These are phyloP conservation scores for Phytophthora hibernalis DNA, from an alignment of 352 stramenopile genomes.

Conservation along the genomic window DNA sequence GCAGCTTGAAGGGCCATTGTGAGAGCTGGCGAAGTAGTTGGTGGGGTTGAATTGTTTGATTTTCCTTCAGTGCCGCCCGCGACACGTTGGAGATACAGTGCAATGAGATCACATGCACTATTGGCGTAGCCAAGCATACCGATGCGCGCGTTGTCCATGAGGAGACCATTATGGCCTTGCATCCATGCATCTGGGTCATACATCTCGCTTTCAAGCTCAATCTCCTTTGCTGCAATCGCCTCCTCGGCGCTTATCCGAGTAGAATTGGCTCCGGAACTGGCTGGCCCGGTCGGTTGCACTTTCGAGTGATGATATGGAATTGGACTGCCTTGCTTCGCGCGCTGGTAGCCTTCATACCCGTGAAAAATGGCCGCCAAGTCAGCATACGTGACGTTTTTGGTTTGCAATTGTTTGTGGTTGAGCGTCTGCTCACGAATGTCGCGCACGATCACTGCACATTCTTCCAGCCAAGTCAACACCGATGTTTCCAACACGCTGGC, in stretches of 20 bases:
- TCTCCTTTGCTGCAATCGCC: constrained; percentile 58
- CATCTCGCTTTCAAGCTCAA: constrained; percentile 69
- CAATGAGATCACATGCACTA: constrained; percentile 77
- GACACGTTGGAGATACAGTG: constrained; percentile 51
- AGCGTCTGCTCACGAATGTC: constrained; percentile 81
- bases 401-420: constrained; percentile 70
- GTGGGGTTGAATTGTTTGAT: constrained; percentile 19
- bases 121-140: constrained; percentile 86
- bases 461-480: constrained; percentile 74
- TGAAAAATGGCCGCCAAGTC: constrained; percentile 71
- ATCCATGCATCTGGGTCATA: constrained; percentile 67
- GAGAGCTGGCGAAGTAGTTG: constrained; percentile 36
- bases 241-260: constrained; percentile 39
- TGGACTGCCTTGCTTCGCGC: constrained; percentile 57
- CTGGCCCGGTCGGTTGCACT: constrained; percentile 28
- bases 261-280: background rate
- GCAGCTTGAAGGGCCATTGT: constrained; percentile 57
- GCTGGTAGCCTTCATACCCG: constrained; percentile 71
- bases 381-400: constrained; percentile 54
- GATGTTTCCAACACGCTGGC: constrained; percentile 70
- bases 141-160: constrained; percentile 81
- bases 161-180: constrained; percentile 50
- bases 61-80: constrained; percentile 24
- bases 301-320: constrained; percentile 67
- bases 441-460: constrained; percentile 73